phyloP scores from a whole-genome alignment of 192 early-diverging fungal species.

The Gigaspora rosea region DNA sequence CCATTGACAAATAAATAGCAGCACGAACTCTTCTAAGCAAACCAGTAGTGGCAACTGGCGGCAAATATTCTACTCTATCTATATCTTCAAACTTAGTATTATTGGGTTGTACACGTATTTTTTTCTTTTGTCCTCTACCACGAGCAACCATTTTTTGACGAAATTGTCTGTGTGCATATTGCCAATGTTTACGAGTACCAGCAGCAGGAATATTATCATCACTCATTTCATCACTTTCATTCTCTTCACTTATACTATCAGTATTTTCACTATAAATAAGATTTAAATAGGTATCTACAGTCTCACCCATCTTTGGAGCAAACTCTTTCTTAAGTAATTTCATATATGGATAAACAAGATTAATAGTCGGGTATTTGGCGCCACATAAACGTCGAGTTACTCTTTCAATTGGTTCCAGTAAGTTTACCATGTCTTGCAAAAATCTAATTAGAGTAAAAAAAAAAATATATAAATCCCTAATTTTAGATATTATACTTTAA shows the following conservation, averaged over 20 bases:
- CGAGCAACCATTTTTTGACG: neutral
- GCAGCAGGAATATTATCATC: neutral
- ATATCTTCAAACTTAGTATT: neutral
- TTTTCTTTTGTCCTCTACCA: too few relatives aligned
- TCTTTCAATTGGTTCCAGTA: neutral
- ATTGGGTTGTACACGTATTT: too few relatives aligned
- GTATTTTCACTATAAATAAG: neutral
- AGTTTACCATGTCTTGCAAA: conserved; percentile 2
- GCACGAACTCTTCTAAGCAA: neutral
- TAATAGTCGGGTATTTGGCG: neutral
- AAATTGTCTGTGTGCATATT: neutral
- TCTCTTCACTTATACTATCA: neutral
- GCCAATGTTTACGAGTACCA: neutral
- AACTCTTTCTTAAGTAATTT: neutral
- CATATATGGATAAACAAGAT: neutral
- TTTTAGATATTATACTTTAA: too few relatives aligned
- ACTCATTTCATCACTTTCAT: neutral
- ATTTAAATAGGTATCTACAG: neutral
- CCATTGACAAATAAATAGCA: neutral
- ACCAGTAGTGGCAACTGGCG: neutral
- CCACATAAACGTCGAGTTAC: neutral
- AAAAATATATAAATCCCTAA: neutral
- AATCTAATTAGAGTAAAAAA: neutral
- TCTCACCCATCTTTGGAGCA: neutral
- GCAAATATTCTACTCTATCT: neutral